A percentile compares a stretch with the other conserved stretches of the same genome.
Evolutionary conservation across 2,329 filamentous ascomycete genomes (phyloP).

Genomic region (Aspergillaceae sp.): DNA sequence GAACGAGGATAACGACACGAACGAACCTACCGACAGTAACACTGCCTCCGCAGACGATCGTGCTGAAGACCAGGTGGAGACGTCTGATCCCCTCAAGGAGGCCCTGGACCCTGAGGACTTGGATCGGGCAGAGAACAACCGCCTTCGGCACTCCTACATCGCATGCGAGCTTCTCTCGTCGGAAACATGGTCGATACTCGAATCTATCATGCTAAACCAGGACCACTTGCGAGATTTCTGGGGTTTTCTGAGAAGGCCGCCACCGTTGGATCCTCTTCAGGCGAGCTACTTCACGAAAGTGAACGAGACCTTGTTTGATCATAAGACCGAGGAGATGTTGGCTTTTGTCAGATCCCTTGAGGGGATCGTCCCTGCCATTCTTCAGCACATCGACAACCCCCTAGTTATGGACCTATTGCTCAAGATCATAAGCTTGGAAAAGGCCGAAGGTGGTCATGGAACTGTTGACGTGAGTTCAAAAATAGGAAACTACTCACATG

Average conservation of each 20-base stretch:
- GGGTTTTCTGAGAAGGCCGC: slow-evolving; percentile 75
- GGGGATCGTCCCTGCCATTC: slow-evolving; percentile 70
- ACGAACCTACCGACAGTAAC: slow-evolving; percentile 42
- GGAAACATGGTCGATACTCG: slow-evolving; percentile 94
- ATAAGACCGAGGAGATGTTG: slow-evolving; percentile 97
- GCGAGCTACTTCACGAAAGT: slow-evolving; percentile 98
- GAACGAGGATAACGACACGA: slow-evolving; percentile 44
- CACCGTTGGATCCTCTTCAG: slow-evolving; percentile 83
- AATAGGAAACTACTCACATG: too few relatives aligned
- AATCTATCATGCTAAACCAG: slow-evolving; percentile 80
- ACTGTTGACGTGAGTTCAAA: slow-evolving; percentile 69
- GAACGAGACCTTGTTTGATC: slow-evolving; percentile 93
- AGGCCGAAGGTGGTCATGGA: slow-evolving; percentile 80
- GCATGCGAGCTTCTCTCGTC: slow-evolving; percentile 89
- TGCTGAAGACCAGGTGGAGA: slow-evolving; percentile 32
- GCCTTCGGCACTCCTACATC: slow-evolving; percentile 88
- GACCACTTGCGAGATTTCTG: slow-evolving; percentile 75
- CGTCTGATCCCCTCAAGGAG: slow-evolving; percentile 25
- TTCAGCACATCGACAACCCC: slow-evolving; percentile 90
- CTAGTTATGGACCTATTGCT: slow-evolving; percentile 97
- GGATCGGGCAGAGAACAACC: slow-evolving; percentile 80
- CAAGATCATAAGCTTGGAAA: slow-evolving; percentile 94
- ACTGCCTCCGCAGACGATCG: not conserved
- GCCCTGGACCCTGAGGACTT: slow-evolving; percentile 34
- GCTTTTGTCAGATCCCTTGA: slow-evolving; percentile 77